phyloP scores from a whole-genome alignment of 2,329 filamentous ascomycete genomes.

The Huntiella bhutanensis region DNA sequence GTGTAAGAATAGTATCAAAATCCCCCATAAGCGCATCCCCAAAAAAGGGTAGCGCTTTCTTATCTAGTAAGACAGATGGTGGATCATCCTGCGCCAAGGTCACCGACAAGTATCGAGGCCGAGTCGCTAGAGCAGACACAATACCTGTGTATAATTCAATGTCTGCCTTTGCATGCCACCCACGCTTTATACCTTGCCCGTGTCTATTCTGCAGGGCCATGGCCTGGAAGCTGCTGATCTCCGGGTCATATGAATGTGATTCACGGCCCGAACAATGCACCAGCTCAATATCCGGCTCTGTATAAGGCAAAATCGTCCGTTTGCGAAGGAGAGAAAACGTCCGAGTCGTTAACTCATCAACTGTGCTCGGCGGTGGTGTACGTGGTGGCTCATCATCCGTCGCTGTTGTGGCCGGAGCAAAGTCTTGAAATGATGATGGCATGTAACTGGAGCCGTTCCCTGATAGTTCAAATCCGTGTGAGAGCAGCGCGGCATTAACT shows the following conservation, averaged over 20 bases:
- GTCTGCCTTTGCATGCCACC: slow-evolving; percentile 42
- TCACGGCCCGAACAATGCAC: slow-evolving; percentile 63
- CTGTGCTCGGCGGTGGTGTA: slow-evolving; percentile 58
- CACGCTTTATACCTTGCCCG: slow-evolving; percentile 14
- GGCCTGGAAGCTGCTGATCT: slow-evolving; percentile 17
- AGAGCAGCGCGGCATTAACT: slow-evolving; percentile 59
- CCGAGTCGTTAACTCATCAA: slow-evolving; percentile 60
- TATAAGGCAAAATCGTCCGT: slow-evolving; percentile 52
- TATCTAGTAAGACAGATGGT: slow-evolving; percentile 55
- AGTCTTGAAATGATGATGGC: slow-evolving; percentile 12
- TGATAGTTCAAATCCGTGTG: slow-evolving; percentile 60
- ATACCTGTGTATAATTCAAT: slow-evolving; percentile 43
- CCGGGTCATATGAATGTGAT: slow-evolving; percentile 10
- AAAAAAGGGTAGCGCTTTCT: slow-evolving; percentile 43
- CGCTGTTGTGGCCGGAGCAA: background rate
- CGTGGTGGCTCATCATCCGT: slow-evolving; percentile 25
- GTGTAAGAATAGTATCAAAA: slow-evolving; percentile 53
- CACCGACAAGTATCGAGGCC: slow-evolving; percentile 53
- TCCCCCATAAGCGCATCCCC: slow-evolving; percentile 59
- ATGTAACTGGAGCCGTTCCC: slow-evolving; percentile 34
- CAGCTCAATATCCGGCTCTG: slow-evolving; percentile 50
- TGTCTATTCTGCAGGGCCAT: slow-evolving; percentile 12
- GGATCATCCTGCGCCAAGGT: slow-evolving; percentile 57
- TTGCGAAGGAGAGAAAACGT: slow-evolving; percentile 74
- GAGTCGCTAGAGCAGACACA: slow-evolving; percentile 39